These are phyloP conservation scores for Diaporthe amygdali DNA, from an alignment of 2,329 filamentous ascomycete species.

Conservation along the genomic window DNA sequence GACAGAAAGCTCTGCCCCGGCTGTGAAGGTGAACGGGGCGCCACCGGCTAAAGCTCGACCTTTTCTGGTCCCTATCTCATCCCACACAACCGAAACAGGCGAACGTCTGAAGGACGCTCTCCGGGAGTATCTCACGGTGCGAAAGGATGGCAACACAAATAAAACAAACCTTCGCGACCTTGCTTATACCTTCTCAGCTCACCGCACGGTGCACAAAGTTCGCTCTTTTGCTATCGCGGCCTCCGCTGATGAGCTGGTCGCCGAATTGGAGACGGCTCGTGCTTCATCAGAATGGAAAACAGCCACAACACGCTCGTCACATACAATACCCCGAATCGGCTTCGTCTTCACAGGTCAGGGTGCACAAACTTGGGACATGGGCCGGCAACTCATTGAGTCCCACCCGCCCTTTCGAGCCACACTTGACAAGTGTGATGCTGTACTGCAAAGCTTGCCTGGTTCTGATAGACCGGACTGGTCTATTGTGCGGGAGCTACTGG, in stretches of 20 bases:
- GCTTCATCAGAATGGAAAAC: not conserved
- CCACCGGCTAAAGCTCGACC: not conserved
- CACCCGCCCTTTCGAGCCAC: not conserved
- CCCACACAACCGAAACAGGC: not conserved
- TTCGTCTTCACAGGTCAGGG: conserved; percentile 40
- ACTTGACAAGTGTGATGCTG: not conserved
- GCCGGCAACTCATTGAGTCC: conserved; percentile 20
- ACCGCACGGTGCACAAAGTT: conserved; percentile 25
- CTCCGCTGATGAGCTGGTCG: not conserved
- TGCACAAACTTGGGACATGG: conserved; percentile 40
- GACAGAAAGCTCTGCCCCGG: not conserved
- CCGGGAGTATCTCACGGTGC: not conserved
- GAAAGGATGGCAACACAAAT: not conserved
- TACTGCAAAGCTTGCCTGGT: not conserved
- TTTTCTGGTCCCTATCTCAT: not conserved
- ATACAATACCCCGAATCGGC: not conserved
- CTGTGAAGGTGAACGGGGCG: not conserved
- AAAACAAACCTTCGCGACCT: conserved; percentile 27
- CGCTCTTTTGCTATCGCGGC: conserved; percentile 17
- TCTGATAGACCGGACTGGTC: conserved; percentile 12
- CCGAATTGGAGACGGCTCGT: not conserved
- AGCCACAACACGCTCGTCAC: not conserved
- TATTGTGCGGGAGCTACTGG: not conserved
- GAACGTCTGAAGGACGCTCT: not conserved
- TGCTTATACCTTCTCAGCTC: conserved; percentile 30